These are phyloP conservation scores for Amoebophrya sp. DNA, from an alignment of 169 alveolate species.

Conservation along the genomic window DNA sequence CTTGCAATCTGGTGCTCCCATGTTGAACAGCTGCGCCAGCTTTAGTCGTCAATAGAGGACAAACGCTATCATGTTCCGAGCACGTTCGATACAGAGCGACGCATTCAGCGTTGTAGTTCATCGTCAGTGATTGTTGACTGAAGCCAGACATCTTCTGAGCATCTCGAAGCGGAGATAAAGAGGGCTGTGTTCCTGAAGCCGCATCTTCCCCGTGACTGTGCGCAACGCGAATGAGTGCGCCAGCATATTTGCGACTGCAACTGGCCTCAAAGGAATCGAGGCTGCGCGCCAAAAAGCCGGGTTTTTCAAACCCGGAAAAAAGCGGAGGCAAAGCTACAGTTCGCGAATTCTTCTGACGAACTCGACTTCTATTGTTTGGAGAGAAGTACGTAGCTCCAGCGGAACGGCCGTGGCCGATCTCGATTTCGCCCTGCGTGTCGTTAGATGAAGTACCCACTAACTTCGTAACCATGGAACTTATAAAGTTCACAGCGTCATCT, in stretches of 20 bases:
- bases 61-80: not conserved
- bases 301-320: not conserved
- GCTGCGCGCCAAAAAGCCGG: not conserved
- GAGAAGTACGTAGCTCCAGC: not conserved
- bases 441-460: too few relatives aligned
- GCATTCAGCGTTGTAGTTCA: not conserved
- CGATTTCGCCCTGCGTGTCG: too few relatives aligned
- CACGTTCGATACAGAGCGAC: not conserved
- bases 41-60: not conserved
- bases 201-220: not conserved
- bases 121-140: not conserved
- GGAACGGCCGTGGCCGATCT: not conserved
- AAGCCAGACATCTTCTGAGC: not conserved
- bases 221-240: too few relatives aligned
- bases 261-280: not conserved
- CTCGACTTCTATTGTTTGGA: not conserved
- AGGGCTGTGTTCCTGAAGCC: not conserved
- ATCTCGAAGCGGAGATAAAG: not conserved
- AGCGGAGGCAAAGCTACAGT: not conserved
- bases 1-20: too few relatives aligned
- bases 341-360: too few relatives aligned
- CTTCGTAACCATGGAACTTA: too few relatives aligned
- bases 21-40: not conserved
- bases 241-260: not conserved
- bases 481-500: too few relatives aligned